Percentiles rank a stretch among this genome's conserved stretches.
Conservation (phyloP, 441 rosid species). For the Pelargonium cotyledonis region DNA sequence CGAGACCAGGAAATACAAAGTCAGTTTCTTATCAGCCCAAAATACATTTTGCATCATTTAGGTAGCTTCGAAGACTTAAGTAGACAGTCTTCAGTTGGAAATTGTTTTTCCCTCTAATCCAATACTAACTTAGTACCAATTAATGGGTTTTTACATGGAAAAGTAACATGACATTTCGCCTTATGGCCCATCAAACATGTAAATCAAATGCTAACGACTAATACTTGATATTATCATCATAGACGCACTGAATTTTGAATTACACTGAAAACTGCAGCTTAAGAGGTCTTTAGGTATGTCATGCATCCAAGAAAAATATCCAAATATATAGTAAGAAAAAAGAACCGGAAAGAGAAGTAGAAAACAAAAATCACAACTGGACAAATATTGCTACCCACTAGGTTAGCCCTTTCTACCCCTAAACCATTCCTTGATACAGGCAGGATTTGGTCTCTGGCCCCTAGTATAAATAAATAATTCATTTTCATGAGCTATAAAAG, state of each 20-base stretch:
- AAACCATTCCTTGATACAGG: not conserved
- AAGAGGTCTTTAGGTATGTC: too few species aligned
- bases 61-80: not conserved
- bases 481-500: not conserved
- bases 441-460: not conserved
- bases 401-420: not conserved
- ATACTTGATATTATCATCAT: slow-evolving; percentile 1
- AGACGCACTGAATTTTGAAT: not conserved
- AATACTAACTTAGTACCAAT: not conserved
- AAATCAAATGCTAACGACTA: not conserved
- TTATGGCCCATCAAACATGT: not conserved
- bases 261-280: not conserved
- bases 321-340: not conserved
- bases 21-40: not conserved
- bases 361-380: not conserved
- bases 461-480: not conserved
- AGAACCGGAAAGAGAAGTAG: not conserved
- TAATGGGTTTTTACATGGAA: not conserved
- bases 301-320: not conserved
- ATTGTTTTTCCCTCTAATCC: not conserved
- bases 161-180: not conserved
- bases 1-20: not conserved
- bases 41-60: not conserved
- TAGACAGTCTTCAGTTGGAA: not conserved
- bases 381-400: not conserved